Base-by-base conservation (phyloP, 495 filamentous ascomycete species). In the Lasiosphaeria miniovina region DNA sequence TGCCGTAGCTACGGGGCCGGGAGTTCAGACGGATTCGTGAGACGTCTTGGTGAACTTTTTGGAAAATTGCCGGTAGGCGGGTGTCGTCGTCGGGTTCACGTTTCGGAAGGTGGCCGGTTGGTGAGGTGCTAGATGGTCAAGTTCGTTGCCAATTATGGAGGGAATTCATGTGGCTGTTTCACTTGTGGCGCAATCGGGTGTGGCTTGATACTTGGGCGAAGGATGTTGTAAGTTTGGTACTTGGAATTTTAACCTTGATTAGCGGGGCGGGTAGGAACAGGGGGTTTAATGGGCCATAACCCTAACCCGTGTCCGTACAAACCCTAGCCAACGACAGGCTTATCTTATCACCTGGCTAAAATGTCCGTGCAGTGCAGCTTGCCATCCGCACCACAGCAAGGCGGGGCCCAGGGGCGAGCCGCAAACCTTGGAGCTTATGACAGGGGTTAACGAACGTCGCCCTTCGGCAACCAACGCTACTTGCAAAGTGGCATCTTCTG, bases 21-120 rank as follows among this genome's bases (percentile, higher is more conserved):
- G 91, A 96, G 88, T 93, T 95, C 94, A 98, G 81, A 98, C 92
- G 67, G 88, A 90, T 83, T 97, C 94, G 91, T 98, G 92, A 86
- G 93, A 93, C 93, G 96, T 96, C 72, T 68, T 90, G 66, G 65
- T 55, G 50, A 63, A 63, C 57, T 54, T 59, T 62, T 38, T 43
- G 17, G 34, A 41, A 61, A 40, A 32, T 40, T 17, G 43, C 48
- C 32, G 49, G 50, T 57, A 31, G 43, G 38, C 31, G 36, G 53
- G 15, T 49, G 50, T n/a, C 41, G 45, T 35, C 36, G 57, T 36
- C 43, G 52, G 45, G 34, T 33, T 53, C 9, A 6, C 38, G 32
- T 51, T 46, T 35, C 33, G 55, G 55, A 45, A 24, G 55, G 33
- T 58, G 45, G 35, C 11, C 35, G 46, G 34, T 14, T 33, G 12